These are phyloP conservation scores for Chlorophyllum brunneum DNA, from an alignment of 768 basidiomycete genomes.

Conservation along the genomic window DNA sequence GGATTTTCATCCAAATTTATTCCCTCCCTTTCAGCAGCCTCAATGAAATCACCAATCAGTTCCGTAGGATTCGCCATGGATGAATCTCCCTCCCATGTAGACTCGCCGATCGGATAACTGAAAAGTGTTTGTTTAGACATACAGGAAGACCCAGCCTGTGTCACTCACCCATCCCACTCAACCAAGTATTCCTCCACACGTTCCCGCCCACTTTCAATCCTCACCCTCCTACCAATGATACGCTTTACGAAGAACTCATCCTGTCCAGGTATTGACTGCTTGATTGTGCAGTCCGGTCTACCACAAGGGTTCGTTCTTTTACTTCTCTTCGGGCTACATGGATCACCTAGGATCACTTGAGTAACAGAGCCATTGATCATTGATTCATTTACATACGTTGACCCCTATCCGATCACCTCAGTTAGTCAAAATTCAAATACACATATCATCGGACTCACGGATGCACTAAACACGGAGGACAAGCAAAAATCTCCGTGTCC, in stretches of 20 bases:
- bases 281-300: conserved; percentile 25
- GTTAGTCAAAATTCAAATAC: no score
- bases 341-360: no score
- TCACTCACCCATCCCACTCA: conserved; percentile 34
- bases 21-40: conserved; percentile 23
- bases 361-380: no score
- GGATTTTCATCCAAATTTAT: conserved; percentile 20
- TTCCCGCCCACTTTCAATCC: conserved; percentile 17
- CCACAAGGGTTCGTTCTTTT: conserved; percentile 16
- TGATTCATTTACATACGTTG: no score
- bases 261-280: neutral
- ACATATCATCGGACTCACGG: no score
- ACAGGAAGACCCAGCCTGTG: no score
- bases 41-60: conserved; percentile 26
- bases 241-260: conserved; percentile 27
- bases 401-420: no score
- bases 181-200: conserved; percentile 24
- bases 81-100: conserved; percentile 32
- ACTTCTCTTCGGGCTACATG: neutral
- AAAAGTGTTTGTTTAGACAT: no score
- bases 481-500: conserved; percentile 27
- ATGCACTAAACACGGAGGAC: conserved; percentile 36
- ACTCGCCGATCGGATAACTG: conserved; percentile 28
- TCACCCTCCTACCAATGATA: conserved; percentile 26
- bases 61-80: conserved; percentile 25